A percentile compares a stretch with the other conserved stretches of the same genome.
phyloP scores from a whole-genome alignment of 208 protist genomes.

The Porcisia hertigi region DNA sequence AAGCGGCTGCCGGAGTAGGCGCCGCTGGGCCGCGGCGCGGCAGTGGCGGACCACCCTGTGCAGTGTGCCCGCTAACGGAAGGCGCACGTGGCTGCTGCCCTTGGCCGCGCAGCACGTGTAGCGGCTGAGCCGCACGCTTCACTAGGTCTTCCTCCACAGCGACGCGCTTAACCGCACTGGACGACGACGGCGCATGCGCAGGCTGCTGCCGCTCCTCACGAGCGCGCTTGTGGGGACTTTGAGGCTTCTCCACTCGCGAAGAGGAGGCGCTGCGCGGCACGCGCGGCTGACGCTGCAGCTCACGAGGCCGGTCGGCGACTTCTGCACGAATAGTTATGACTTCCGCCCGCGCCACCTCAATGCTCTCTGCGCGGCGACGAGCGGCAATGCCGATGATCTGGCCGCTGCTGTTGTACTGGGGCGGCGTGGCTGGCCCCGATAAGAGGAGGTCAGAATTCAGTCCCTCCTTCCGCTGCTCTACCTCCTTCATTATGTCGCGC shows the following conservation, averaged over 20 bases:
- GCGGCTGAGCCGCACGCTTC: not conserved
- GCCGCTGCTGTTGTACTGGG: constrained; percentile 53
- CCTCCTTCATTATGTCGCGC: constrained; percentile 41
- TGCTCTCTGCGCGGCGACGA: constrained; percentile 58
- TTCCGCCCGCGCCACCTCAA: constrained; percentile 39
- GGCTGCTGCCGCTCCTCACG: constrained; percentile 8
- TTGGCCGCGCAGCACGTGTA: constrained; percentile 19
- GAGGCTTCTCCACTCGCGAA: constrained; percentile 18
- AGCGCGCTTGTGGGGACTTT: constrained; percentile 15
- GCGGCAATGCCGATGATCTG: constrained; percentile 80
- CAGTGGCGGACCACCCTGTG: constrained; percentile 66
- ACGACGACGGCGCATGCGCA: not conserved
- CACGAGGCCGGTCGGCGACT: constrained; percentile 58
- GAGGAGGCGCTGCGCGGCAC: constrained; percentile 60
- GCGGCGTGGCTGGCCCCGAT: constrained; percentile 20
- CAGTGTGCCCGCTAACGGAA: constrained; percentile 53
- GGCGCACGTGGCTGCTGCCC: constrained; percentile 32
- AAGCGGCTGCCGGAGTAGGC: constrained; percentile 18
- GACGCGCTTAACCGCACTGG: constrained; percentile 4
- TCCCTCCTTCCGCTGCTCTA: constrained; percentile 21
- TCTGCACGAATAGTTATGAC: constrained; percentile 74
- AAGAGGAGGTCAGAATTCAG: constrained; percentile 13
- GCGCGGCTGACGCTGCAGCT: constrained; percentile 51
- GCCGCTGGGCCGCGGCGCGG: constrained; percentile 64
- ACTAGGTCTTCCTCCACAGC: constrained; percentile 16